These are phyloP conservation scores for Firmiana major DNA, from an alignment of 345 rosid species.

Conservation along the genomic window DNA sequence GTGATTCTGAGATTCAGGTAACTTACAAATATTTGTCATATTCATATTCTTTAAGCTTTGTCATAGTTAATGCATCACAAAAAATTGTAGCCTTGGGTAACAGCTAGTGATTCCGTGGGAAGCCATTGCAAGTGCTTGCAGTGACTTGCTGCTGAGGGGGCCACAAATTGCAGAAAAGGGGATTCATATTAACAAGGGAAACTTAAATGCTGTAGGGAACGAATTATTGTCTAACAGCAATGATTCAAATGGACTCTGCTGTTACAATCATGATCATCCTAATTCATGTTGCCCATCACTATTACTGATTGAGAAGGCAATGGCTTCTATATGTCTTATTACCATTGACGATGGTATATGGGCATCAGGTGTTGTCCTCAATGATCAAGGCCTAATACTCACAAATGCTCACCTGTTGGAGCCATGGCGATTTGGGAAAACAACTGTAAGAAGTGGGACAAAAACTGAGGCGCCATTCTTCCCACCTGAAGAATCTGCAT, in stretches of 20 bases:
- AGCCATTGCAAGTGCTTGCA: conserved; percentile 85
- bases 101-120: conserved; percentile 99
- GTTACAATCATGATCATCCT: conserved; percentile 19
- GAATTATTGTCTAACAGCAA: conserved; percentile 25
- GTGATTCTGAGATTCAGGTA: conserved; percentile 94
- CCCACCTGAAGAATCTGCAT: conserved; percentile 29
- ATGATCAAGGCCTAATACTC: conserved; percentile 70
- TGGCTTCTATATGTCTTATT: conserved; percentile 77
- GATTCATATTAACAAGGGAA: conserved; percentile 34
- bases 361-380: conserved; percentile 91
- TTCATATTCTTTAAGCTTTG: conserved; percentile 27
- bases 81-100: conserved; percentile 81
- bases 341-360: conserved; percentile 72
- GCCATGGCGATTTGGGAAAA: conserved; percentile 92
- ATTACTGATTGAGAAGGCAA: conserved; percentile 49
- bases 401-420: conserved; percentile 94
- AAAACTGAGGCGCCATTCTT: conserved; percentile 16
- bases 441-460: conserved; percentile 32
- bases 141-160: conserved; percentile 68
- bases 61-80: conserved; percentile 49
- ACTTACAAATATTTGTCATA: conserved; percentile 20
- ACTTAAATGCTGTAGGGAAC: conserved; percentile 45
- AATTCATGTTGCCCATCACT: conserved; percentile 19
- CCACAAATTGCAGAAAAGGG: conserved; percentile 48
- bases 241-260: conserved; percentile 21